A percentile compares a stretch with the other conserved stretches of the same genome.
Conservation (phyloP, 257 asterid species). For the Avicennia marina region DNA sequence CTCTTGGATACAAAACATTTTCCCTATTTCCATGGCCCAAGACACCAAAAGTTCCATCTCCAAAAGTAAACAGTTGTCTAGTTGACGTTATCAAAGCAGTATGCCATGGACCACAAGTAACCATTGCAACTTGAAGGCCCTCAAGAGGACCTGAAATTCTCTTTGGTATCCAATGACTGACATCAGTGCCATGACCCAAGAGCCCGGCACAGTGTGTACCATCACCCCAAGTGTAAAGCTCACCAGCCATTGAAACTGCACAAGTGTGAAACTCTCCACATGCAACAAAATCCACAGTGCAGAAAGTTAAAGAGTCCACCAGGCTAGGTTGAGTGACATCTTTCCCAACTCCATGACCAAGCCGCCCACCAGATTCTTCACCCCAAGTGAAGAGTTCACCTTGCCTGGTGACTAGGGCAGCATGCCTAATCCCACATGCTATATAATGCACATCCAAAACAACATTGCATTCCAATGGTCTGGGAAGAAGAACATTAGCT, state of each 20-base stretch:
- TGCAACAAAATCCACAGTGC: slow-evolving; percentile 65
- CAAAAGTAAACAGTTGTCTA: slow-evolving; percentile 81
- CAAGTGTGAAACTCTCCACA: slow-evolving; percentile 93
- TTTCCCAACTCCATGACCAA: slow-evolving; percentile 83
- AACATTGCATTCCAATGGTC: slow-evolving; percentile 66
- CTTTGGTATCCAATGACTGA: slow-evolving; percentile 93
- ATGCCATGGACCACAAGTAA: slow-evolving; percentile 94
- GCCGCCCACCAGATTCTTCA: slow-evolving; percentile 93
- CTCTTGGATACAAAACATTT: slow-evolving; percentile 56
- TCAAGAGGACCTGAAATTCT: slow-evolving; percentile 85
- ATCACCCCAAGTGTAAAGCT: slow-evolving; percentile 92
- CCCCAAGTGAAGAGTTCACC: slow-evolving; percentile 96
- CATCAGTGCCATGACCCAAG: slow-evolving; percentile 70
- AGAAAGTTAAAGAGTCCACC: slow-evolving; percentile 63
- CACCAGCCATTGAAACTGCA: slow-evolving; percentile 73
- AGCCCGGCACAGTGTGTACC: slow-evolving; percentile 88
- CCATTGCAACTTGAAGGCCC: slow-evolving; percentile 69
- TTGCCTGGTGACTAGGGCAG: slow-evolving; percentile 79
- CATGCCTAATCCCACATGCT: slow-evolving; percentile 87
- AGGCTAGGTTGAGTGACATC: slow-evolving; percentile 60
- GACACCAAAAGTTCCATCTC: slow-evolving; percentile 88
- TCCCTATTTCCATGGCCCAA: slow-evolving; percentile 83
- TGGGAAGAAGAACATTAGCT: slow-evolving; percentile 75
- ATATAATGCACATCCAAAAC: slow-evolving; percentile 84
- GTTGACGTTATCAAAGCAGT: slow-evolving; percentile 72